Percentiles rank a stretch among this genome's conserved stretches.
Evolutionary conservation across 441 rosid genomes (phyloP).

Genomic region (Erodium texanum): DNA sequence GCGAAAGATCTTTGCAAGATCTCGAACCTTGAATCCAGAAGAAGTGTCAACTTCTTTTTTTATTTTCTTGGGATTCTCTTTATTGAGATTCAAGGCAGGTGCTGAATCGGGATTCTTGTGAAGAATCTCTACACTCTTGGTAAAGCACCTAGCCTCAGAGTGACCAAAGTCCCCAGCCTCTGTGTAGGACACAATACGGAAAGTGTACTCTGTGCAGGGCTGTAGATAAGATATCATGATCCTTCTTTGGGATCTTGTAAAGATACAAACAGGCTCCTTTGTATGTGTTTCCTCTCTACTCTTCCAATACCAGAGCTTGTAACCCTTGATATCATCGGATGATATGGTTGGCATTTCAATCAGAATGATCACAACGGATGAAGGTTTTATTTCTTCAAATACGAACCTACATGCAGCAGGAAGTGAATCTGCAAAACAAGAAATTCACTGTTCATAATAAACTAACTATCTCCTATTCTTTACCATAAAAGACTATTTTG

Average conservation of each 20-base stretch:
- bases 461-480: neutral
- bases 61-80: constrained; percentile 27
- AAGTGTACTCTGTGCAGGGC: constrained; percentile 81
- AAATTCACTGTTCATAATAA: too few relatives aligned
- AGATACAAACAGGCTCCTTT: constrained; percentile 48
- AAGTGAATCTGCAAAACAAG: constrained; percentile 42
- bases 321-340: constrained; percentile 52
- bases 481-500: neutral
- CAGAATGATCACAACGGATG: constrained; percentile 51
- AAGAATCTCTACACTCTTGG: constrained; percentile 68
- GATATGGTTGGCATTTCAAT: constrained; percentile 49
- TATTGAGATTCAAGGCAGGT: constrained; percentile 24
- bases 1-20: constrained; percentile 56
- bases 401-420: constrained; percentile 86
- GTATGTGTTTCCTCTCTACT: constrained; percentile 51
- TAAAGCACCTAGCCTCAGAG: constrained; percentile 82
- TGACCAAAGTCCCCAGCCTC: constrained; percentile 67
- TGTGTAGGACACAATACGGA: constrained; percentile 64
- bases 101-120: constrained; percentile 33
- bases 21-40: constrained; percentile 62
- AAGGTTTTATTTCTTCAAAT: constrained; percentile 70
- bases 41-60: constrained; percentile 28
- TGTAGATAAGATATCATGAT: constrained; percentile 64
- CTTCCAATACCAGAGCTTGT: constrained; percentile 80
- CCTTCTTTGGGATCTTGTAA: constrained; percentile 69